Conservation (phyloP, 345 rosid species). For the Populus pruinosa region DNA sequence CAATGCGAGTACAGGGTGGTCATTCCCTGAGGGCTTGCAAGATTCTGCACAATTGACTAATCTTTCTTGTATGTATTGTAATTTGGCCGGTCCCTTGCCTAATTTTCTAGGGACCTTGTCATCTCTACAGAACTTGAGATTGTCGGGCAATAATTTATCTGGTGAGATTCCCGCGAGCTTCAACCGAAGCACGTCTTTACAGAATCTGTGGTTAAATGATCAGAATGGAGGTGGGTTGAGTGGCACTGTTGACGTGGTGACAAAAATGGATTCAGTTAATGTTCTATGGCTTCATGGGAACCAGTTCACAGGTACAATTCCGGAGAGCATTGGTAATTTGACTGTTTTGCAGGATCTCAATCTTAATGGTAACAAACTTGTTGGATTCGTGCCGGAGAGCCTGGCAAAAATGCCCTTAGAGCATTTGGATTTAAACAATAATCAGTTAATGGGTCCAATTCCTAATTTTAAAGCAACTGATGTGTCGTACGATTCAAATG, state of each 20-base stretch:
- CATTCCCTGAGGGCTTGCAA: slow-evolving; percentile 45
- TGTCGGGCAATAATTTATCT: slow-evolving; percentile 48
- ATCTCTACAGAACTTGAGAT: slow-evolving; percentile 48
- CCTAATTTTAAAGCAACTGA: slow-evolving; percentile 50
- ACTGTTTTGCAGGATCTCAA: slow-evolving; percentile 52
- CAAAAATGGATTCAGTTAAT: slow-evolving; percentile 45
- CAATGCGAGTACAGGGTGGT: slow-evolving; percentile 62
- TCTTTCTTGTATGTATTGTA: slow-evolving; percentile 61
- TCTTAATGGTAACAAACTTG: slow-evolving; percentile 52
- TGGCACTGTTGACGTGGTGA: slow-evolving; percentile 56
- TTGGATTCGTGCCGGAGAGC: slow-evolving; percentile 57
- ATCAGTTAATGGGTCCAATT: slow-evolving; percentile 67
- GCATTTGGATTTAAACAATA: slow-evolving; percentile 59
- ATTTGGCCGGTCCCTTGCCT: slow-evolving; percentile 65
- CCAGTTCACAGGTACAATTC: slow-evolving; percentile 62
- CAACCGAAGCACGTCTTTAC: slow-evolving; percentile 35
- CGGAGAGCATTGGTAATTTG: slow-evolving; percentile 51
- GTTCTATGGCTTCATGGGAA: slow-evolving; percentile 84
- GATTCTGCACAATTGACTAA: slow-evolving; percentile 51
- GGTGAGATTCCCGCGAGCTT: slow-evolving; percentile 58
- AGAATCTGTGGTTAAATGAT: slow-evolving; percentile 59
- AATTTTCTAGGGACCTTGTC: slow-evolving; percentile 53
- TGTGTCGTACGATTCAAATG: slow-evolving; percentile 36
- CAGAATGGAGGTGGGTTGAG: slow-evolving; percentile 49
- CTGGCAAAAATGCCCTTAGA: slow-evolving; percentile 46